Evolutionary conservation across 345 rosid genomes (phyloP).

Genomic region (Jatropha curcas): DNA sequence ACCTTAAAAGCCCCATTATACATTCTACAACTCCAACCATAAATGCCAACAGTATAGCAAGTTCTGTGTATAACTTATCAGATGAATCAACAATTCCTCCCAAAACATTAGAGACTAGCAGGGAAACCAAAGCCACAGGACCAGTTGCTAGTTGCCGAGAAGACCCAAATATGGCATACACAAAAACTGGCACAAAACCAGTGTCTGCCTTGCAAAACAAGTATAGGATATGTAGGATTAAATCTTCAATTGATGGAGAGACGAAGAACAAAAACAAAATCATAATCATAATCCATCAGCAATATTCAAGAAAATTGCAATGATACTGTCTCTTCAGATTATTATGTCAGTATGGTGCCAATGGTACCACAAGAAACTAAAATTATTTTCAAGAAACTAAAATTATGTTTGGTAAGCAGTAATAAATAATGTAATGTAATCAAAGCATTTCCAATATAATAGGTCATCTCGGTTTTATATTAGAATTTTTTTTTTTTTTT

Average conservation of each 20-base stretch:
- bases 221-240: slow-evolving; percentile 11
- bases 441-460: no score
- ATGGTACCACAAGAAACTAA: not conserved
- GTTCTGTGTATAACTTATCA: slow-evolving; percentile 75
- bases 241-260: not conserved
- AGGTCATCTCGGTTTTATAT: no score
- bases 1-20: slow-evolving; percentile 96
- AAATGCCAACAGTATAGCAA: slow-evolving; percentile 85
- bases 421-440: no score
- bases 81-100: slow-evolving; percentile 65
- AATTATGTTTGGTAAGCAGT: no score
- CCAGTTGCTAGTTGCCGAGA: slow-evolving; percentile 99
- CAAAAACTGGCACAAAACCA: slow-evolving; percentile 90
- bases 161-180: slow-evolving; percentile 85
- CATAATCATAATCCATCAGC: not conserved
- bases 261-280: not conserved
- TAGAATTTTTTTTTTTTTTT: no score
- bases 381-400: no score
- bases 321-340: not conserved
- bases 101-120: slow-evolving; percentile 89
- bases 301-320: slow-evolving; percentile 8
- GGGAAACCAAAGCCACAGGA: slow-evolving; percentile 98
- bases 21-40: slow-evolving; percentile 95
- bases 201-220: slow-evolving; percentile 60
- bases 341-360: not conserved